Base-by-base conservation (phyloP, 495 filamentous ascomycete species). In the Penicillium egyptiacum region DNA sequence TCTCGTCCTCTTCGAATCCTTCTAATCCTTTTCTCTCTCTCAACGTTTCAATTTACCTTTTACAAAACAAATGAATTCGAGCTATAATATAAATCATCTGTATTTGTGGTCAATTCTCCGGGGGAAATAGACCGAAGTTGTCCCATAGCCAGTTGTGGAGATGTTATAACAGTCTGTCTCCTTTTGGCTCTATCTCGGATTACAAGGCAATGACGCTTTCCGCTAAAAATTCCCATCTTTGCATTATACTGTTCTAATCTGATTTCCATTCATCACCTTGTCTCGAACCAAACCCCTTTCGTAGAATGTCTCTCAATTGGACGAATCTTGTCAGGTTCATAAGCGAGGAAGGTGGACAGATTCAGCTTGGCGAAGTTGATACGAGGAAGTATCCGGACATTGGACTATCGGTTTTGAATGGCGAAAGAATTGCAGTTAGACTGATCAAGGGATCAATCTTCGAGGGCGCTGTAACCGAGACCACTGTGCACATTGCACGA, bases 291-390 rank as follows among this genome's bases (percentile, higher is more conserved):
- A n/a, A 16, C 4, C 41, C 6, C 25, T n/a, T 30, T 9, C 19
- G 4, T 37, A 45, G 37, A 46, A 54, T 54, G 52, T 40, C 50
- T 25, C n/a, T 26, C 25, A 30, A 16, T 12, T 75, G 73, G 71
- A 74, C 70, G 20, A 68, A 70, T 31, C 56, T 77, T 2, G 70
- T 75, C 45, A 65, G 74, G 31, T 77, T 77, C 53, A 60, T 76
- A 30, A 69, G 70, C 17, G 60, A 65, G 26, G 73, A 75, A 53
- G 74, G 75, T 58, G 52, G 60, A 17, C 67, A 70, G 28, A 48
- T 64, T n/a, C 70, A 76, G 48, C 50, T 77, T 9, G 74, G 74
- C 9, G 65, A 76, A 44, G 54, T 62, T 11, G 57, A 64, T 42
- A 28, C 56, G 4, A 66, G 0, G 11, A 31, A 19, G 10, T 48